These are phyloP conservation scores for Saxispiralis lemnorum DNA, from an alignment of 495 filamentous ascomycete species.

Conservation along the genomic window DNA sequence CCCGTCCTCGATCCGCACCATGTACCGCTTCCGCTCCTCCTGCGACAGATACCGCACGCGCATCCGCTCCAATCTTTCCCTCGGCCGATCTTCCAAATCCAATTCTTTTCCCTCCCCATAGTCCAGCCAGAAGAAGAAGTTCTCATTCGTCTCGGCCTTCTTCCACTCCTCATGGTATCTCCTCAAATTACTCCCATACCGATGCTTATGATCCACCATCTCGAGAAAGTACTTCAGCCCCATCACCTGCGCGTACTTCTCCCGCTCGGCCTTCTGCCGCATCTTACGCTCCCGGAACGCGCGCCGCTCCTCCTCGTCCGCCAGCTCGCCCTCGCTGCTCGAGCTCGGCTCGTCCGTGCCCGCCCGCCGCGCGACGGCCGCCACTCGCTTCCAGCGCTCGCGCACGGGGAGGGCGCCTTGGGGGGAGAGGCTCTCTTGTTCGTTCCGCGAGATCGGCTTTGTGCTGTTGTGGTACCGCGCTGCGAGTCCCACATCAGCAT, in stretches of 20 bases:
- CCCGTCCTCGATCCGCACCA: conserved; percentile 24
- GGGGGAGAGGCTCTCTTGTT: conserved; percentile 12
- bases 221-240: conserved; percentile 81
- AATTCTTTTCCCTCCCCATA: conserved; percentile 34
- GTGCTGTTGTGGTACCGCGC: conserved; percentile 21
- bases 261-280: conserved; percentile 29
- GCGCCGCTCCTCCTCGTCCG: conserved; percentile 21
- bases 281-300: conserved; percentile 16
- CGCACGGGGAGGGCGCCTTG: conserved; percentile 27
- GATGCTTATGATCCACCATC: conserved; percentile 66
- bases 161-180: conserved; percentile 77
- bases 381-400: conserved; percentile 57
- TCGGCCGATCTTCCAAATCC: conserved; percentile 24
- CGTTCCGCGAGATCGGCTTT: conserved; percentile 12
- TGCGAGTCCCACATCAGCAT: conserved; percentile 6
- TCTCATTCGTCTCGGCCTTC: conserved; percentile 53
- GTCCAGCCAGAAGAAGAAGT: conserved; percentile 96
- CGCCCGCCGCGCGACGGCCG: conserved; percentile 51
- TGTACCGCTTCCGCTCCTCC: conserved; percentile 25
- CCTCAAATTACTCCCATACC: conserved; percentile 58
- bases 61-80: conserved; percentile 23
- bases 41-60: conserved; percentile 26
- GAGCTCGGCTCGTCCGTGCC: conserved; percentile 35
- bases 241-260: conserved; percentile 56
- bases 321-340: conserved; percentile 21